Percentiles rank a stretch among this genome's conserved stretches.
phyloP scores from a whole-genome alignment of 202 grass and related monocot genomes.

The Setaria italica region DNA sequence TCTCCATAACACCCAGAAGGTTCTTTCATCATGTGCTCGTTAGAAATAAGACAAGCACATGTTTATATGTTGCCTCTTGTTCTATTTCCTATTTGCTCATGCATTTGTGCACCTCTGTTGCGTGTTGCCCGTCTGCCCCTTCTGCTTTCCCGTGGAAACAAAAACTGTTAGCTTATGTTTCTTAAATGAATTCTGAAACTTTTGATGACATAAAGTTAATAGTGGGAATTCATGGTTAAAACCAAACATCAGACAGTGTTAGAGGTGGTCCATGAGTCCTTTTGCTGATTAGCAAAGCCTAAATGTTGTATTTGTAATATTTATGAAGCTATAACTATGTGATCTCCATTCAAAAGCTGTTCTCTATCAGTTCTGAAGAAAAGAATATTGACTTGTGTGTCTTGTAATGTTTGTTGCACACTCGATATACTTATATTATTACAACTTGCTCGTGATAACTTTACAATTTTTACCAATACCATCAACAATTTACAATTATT shows the following conservation, averaged over 20 bases:
- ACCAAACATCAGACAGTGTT: conserved; percentile 16
- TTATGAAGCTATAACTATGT: conserved; percentile 24
- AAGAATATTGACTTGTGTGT: not conserved
- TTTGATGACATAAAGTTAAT: conserved; percentile 7
- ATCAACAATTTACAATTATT: conserved; percentile 25
- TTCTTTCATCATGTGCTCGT: not conserved
- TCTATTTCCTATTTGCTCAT: conserved; percentile 7
- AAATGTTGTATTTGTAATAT: conserved; percentile 44
- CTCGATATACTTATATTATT: conserved; percentile 29
- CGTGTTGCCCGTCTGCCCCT: not conserved
- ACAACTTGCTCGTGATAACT: conserved; percentile 4
- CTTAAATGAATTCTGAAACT: conserved; percentile 19
- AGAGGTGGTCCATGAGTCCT: not conserved
- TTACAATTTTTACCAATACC: conserved; percentile 7
- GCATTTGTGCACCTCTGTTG: conserved; percentile 9
- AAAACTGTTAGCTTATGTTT: conserved; percentile 21
- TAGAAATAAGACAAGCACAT: not conserved
- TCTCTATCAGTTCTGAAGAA: conserved; percentile 14
- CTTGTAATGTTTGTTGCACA: conserved; percentile 15
- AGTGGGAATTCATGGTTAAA: conserved; percentile 7
- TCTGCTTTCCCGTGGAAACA: conserved; percentile 16
- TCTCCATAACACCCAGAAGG: conserved; percentile 2
- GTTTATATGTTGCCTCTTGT: not conserved
- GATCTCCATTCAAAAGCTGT: conserved; percentile 17
- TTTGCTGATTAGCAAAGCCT: not conserved